Percentiles rank a stretch among this genome's conserved stretches.
phyloP scores from a whole-genome alignment of 108 stramenopile species.

The Nitzschia sp. region DNA sequence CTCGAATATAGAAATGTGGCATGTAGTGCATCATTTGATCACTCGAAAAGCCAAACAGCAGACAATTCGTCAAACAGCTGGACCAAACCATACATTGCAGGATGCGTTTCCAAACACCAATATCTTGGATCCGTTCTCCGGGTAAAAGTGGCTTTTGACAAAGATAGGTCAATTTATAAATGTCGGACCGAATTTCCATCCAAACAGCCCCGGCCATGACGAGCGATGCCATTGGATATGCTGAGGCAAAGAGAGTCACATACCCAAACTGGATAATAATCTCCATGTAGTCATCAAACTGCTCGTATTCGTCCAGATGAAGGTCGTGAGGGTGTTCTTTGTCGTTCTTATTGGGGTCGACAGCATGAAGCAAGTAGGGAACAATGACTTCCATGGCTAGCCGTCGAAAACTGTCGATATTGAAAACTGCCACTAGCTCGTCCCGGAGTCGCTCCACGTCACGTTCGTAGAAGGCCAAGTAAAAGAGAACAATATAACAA shows the following conservation, averaged over 20 bases:
- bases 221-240: constrained; percentile 78
- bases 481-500: constrained; percentile 81
- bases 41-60: constrained; percentile 75
- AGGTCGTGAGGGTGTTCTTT: constrained; percentile 8
- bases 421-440: constrained; percentile 65
- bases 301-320: constrained; percentile 63
- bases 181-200: constrained; percentile 69
- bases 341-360: not conserved
- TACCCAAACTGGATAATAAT: constrained; percentile 87
- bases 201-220: constrained; percentile 61
- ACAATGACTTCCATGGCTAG: constrained; percentile 51
- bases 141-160: constrained; percentile 43
- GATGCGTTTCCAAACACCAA: constrained; percentile 77
- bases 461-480: constrained; percentile 81
- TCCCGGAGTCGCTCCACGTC: constrained; percentile 58
- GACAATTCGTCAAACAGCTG: constrained; percentile 76
- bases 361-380: constrained; percentile 36
- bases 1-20: constrained; percentile 60
- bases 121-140: constrained; percentile 25
- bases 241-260: constrained; percentile 82
- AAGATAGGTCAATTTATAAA: constrained; percentile 63
- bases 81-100: constrained; percentile 60
- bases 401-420: constrained; percentile 61
- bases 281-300: constrained; percentile 88
- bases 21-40: constrained; percentile 77